Evolutionary conservation across 495 filamentous ascomycete genomes (phyloP).

Genomic region (Venustampulla echinocandica): DNA sequence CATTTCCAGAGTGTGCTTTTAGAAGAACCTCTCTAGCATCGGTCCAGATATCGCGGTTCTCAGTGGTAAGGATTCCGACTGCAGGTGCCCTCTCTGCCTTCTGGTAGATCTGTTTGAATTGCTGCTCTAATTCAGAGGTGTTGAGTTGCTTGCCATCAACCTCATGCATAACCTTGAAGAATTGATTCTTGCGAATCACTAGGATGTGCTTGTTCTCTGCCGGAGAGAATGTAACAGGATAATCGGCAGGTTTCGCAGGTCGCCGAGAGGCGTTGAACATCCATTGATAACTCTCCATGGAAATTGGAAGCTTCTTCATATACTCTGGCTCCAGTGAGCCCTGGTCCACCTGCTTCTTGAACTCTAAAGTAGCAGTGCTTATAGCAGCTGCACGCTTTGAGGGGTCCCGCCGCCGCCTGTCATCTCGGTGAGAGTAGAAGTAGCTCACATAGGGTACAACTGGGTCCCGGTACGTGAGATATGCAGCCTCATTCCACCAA

Average conservation of each 20-base stretch:
- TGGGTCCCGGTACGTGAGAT: conserved; percentile 88
- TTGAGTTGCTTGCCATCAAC: conserved; percentile 75
- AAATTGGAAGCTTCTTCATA: conserved; percentile 90
- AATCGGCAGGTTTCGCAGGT: conserved; percentile 72
- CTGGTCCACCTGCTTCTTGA: conserved; percentile 84
- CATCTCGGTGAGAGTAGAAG: conserved; percentile 97
- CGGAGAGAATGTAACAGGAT: conserved; percentile 70
- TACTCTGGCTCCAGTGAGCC: conserved; percentile 91
- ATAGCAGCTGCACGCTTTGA: conserved; percentile 89
- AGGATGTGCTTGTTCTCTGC: conserved; percentile 75
- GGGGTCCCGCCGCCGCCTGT: conserved; percentile 77
- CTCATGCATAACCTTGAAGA: conserved; percentile 78
- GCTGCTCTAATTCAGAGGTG: conserved; percentile 75
- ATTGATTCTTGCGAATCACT: conserved; percentile 89
- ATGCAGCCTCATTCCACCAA: conserved; percentile 96
- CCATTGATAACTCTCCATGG: conserved; percentile 95
- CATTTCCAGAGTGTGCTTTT: conserved; percentile 65
- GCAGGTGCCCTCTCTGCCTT: conserved; percentile 55
- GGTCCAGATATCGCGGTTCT: conserved; percentile 91
- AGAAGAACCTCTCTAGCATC: conserved; percentile 73
- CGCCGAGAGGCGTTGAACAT: conserved; percentile 97
- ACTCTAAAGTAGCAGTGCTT: conserved; percentile 74
- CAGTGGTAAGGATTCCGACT: conserved; percentile 77
- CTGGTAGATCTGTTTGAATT: conserved; percentile 80
- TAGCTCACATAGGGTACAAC: conserved; percentile 98